A percentile compares a stretch with the other conserved stretches of the same genome.
These are phyloP conservation scores for Apiospora hydei DNA, from an alignment of 2,329 filamentous ascomycete species.

Conservation along the genomic window DNA sequence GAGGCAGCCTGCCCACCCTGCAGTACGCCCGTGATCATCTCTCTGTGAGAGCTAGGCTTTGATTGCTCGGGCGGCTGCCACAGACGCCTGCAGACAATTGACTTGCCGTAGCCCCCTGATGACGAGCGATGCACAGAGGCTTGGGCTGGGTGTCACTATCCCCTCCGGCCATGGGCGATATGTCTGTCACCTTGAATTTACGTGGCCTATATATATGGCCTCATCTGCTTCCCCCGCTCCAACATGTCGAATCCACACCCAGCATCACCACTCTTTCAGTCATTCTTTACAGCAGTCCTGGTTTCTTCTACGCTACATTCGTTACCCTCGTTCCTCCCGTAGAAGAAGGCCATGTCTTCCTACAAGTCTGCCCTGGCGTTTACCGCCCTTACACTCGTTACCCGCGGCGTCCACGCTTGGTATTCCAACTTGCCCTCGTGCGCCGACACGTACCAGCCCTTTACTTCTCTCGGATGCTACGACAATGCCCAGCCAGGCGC, in stretches of 20 bases:
- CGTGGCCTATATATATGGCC: constrained; percentile 9
- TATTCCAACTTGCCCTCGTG: constrained; percentile 55
- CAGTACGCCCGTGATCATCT: neutral
- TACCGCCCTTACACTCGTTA: constrained; percentile 48
- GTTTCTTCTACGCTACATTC: constrained; percentile 23
- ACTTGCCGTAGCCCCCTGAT: neutral
- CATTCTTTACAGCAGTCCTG: neutral
- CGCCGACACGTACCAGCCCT: constrained; percentile 53
- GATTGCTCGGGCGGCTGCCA: neutral
- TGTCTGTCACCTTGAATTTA: neutral
- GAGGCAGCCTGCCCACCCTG: neutral
- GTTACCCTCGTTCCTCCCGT: constrained; percentile 29
- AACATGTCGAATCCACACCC: neutral
- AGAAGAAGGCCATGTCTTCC: constrained; percentile 42
- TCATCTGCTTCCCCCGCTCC: neutral
- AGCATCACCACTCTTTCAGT: constrained; percentile 1
- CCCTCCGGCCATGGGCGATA: neutral
- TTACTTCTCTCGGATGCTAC: constrained; percentile 57
- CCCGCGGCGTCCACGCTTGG: constrained; percentile 48
- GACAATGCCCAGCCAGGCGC: constrained; percentile 45
- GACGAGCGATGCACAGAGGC: neutral
- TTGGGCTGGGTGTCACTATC: neutral
- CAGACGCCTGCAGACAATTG: neutral
- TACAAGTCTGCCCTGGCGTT: constrained; percentile 45
- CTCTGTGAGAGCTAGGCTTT: neutral